Evolutionary conservation across 1,284 basidiomycete species (phyloP), one percentile per base, ranked within the genome.

Genomic region (Cutaneotrichosporon dermatis): DNA sequence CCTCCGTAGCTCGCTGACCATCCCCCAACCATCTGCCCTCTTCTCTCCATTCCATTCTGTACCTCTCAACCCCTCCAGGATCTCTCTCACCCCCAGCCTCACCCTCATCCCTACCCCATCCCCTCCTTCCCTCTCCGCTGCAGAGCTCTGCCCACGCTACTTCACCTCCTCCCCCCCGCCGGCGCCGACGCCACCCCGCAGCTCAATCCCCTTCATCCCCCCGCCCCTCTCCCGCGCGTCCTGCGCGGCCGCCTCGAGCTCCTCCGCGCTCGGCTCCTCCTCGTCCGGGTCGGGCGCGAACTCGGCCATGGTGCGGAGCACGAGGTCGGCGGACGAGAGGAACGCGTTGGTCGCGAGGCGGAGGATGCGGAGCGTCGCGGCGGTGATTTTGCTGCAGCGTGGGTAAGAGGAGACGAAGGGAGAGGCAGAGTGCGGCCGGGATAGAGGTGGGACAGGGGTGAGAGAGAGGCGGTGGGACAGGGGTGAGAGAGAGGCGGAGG

Each of bases 291-390:
- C 73, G 33, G 73, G 69, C 6, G 76, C 77, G 60, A 92, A 93
- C 65, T 87, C 86, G 55, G 83, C 84, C 66, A 94, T 82, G n/a
- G 90, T 92, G 41, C 88, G 85, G 11, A 88, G 81, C 51, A 93
- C 84, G 40, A 94, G 82, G 72, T 93, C 90, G 39, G 90, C 82
- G 66, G 90, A 92, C 69, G 93, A 90, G 46, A 94, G 81, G 78
- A 90, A 92, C 3, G 86, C 85, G 68, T 93, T 94, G 48, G 88
- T 82, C 0, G 87, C 84, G 44, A 94, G 80, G 58, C 91, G 84
- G 6, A 90, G 86, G n/a, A 93, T 80, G 50, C 91, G 86, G 57
- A 93, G 81, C 0, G 91, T 93, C 25, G 25, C 25, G 49, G 89
- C 89, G 86, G 75, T 68, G n/a, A 55, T 48, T 60, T 75, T 74